A percentile compares a stretch with the other conserved stretches of the same genome.
phyloP scores from a whole-genome alignment of 768 basidiomycete species.

The Sistotremastrum suecicum region DNA sequence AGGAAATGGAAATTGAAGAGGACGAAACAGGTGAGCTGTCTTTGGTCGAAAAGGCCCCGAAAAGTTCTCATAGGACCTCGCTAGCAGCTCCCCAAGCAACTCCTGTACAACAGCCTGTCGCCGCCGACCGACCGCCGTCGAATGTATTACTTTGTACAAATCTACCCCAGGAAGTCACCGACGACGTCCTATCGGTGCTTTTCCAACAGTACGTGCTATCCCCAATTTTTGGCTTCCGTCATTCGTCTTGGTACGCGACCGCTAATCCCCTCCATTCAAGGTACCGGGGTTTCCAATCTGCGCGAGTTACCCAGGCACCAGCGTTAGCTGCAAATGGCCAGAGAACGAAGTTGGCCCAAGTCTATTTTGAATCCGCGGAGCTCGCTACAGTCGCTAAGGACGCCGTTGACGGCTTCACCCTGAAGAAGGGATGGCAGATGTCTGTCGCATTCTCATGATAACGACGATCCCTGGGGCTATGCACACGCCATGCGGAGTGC shows the following conservation, averaged over 20 bases:
- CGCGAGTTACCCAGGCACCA: conserved; percentile 56
- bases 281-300: conserved; percentile 69
- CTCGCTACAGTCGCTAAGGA: conserved; percentile 68
- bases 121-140: conserved; percentile 10
- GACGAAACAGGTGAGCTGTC: conserved; percentile 33
- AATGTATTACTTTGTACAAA: conserved; percentile 56
- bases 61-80: conserved; percentile 11
- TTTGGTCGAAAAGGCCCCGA: conserved; percentile 24
- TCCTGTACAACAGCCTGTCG: conserved; percentile 35
- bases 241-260: background rate
- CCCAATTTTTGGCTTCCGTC: background rate
- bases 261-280: conserved; percentile 24
- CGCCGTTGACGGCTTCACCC: conserved; percentile 69
- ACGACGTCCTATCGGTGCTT: conserved; percentile 71
- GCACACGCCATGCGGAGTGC: too few relatives aligned
- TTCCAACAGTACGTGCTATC: conserved; percentile 75
- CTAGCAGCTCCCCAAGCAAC: conserved; percentile 29
- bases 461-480: background rate
- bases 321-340: conserved; percentile 50
- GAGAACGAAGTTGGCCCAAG: conserved; percentile 68
- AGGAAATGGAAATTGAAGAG: conserved; percentile 92
- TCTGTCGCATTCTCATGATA: conserved; percentile 51
- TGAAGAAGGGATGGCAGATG: conserved; percentile 83
- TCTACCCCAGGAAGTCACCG: conserved; percentile 81
- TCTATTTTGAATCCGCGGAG: conserved; percentile 61